Base-by-base conservation (phyloP, 495 filamentous ascomycete genomes). In the Hypoxylon trugodes region DNA sequence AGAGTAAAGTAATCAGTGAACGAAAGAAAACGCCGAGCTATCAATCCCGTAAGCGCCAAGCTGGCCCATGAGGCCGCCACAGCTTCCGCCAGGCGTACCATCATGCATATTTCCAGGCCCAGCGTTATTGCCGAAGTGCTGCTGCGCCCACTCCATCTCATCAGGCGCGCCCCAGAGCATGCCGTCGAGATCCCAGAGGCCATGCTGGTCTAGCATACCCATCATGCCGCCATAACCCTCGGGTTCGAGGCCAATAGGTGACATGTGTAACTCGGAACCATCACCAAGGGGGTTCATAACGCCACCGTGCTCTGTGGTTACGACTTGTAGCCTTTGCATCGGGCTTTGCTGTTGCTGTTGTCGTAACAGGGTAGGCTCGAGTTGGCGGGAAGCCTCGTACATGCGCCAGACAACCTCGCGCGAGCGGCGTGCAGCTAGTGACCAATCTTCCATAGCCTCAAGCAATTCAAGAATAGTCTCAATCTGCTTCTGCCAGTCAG, bases 321-420 rank as follows among this genome's bases (percentile, higher is more conserved):
- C 60, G 35, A 79, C 71, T 57, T 78, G 76, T 2, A 73, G 54
- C 1, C 65, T 15, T 10, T 58, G 45, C 25, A 67, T 51, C 7
- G 64, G 58, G 41, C 64, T 67, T 38, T 70, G 60, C 47, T 69
- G 58, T 66, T 67, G 65, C 63, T 74, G n/a, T n/a, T n/a, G 63
- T 26, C 54, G 15, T 47, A 66, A 77, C 64, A 62, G 70, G 55
- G 67, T 76, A 52, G 66, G 68, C 59, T 76, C 76, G 45, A 66
- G 71, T 69, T 74, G 68, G 25, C 75, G 43, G 67, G 77, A 68
- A 37, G 89, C 88, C 65, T 90, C 87, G 67, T 87, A 88, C 70
- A 93, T 88, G 56, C 85, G 81, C 61, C 81, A 81, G 32, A 93
- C 81, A 10, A 89, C 86, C 70, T 91, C 88, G 28, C 86, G 76